Evolutionary conservation across 2,329 filamentous ascomycete species (phyloP), one percentile per base, ranked within the genome.

Genomic region (Emericellopsis cladophorae): DNA sequence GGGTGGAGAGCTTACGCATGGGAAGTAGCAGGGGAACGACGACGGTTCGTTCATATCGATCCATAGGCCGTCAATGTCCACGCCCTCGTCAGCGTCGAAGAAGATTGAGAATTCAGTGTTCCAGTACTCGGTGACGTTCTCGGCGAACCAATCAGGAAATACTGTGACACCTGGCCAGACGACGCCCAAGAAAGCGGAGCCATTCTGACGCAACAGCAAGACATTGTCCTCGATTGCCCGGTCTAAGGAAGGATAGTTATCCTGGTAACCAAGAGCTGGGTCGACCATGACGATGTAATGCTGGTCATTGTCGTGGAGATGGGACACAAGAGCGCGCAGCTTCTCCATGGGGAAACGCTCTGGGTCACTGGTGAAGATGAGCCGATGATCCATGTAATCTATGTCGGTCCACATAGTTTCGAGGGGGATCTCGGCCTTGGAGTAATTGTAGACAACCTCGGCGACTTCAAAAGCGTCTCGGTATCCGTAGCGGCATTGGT

Each of bases 401-500:
- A 84, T 84, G 48, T 84, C 80, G 14, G 74, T 79, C 80, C 80
- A 85, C 57, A 86, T 79, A 3, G 79, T 82, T 55, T 88, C 83
- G 1, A 87, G 63, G 1, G 81, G 81, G 42, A 88, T 85, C 14
- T 66, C 61, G 33, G 75, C 73, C 38, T 67, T 65, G 31, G 69
- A 72, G 58, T 84, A 85, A 55, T 76, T 79, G 44, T 75, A 72
- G 5, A 85, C 70, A 1, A 85, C 79, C 39, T 77, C 72, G 46
- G 81, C 70, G 4, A 86, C 53, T 23, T 76, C 68, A 1, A 74
- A 72, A 76, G 81, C 87, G 50, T 84, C 86, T 32, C 70, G 64
- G 55, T 92, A 92, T 1, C 85, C 86, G 79, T 85, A 92, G 44
- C 84, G 72, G 50, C 84, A 90, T 55, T 93, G 85, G 48, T 93